Percentiles rank a stretch among this genome's conserved stretches.
Conservation (phyloP, 495 filamentous ascomycete species). For the Parathielavia appendiculata region DNA sequence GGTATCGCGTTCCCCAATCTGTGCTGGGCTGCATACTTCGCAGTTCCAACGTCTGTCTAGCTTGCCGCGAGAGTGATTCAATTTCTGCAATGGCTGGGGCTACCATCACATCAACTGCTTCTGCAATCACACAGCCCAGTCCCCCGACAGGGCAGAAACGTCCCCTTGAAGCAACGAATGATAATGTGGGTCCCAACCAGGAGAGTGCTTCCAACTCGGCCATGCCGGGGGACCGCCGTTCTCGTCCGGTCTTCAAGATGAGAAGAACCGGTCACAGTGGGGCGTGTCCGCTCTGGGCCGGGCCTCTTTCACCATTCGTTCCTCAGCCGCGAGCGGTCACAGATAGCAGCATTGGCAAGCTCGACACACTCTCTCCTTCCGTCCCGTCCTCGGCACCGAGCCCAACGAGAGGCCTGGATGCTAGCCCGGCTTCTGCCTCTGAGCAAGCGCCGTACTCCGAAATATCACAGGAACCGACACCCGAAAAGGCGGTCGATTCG, state of each 20-base stretch:
- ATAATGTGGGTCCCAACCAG: neutral
- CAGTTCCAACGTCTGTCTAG: no score
- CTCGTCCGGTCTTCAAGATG: slow-evolving; percentile 20
- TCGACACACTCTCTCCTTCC: neutral
- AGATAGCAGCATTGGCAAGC: neutral
- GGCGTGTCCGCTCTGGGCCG: slow-evolving; percentile 7
- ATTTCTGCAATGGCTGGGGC: no score
- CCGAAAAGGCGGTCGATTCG: neutral
- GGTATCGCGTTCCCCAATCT: no score
- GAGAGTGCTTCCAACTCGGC: neutral
- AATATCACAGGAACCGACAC: neutral
- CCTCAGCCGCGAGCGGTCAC: neutral
- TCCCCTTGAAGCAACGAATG: neutral
- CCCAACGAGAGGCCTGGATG: neutral
- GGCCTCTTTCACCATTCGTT: neutral
- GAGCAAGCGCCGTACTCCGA: neutral
- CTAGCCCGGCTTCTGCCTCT: no score
- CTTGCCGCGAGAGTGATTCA: no score
- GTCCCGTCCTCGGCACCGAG: neutral
- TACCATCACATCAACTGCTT: no score
- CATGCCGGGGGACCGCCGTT: neutral
- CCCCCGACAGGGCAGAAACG: neutral
- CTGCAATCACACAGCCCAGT: no score
- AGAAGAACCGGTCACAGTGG: slow-evolving; percentile 19
- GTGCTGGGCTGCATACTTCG: no score